Evolutionary conservation across 2,329 filamentous ascomycete genomes (phyloP).

Genomic region (Phoma sp.): DNA sequence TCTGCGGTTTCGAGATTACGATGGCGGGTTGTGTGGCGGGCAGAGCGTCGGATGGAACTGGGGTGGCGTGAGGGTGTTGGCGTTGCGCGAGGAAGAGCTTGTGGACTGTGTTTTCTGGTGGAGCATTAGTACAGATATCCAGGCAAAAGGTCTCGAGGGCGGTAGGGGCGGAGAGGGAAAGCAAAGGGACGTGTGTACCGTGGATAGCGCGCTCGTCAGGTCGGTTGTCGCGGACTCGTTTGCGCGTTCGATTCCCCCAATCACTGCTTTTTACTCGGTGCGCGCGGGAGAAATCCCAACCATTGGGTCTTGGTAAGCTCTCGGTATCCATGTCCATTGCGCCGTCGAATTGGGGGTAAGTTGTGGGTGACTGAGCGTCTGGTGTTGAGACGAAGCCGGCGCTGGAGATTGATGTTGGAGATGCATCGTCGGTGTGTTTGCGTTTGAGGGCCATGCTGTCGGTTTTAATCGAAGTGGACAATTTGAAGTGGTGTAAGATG

Average conservation of each 20-base stretch:
- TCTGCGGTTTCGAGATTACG: constrained; percentile 40
- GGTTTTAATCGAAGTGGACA: neutral
- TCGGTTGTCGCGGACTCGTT: constrained; percentile 64
- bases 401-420: constrained; percentile 53
- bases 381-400: constrained; percentile 41
- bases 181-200: constrained; percentile 46
- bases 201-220: constrained; percentile 63
- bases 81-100: constrained; percentile 55
- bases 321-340: constrained; percentile 37
- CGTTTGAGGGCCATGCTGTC: constrained; percentile 63
- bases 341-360: constrained; percentile 25
- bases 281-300: constrained; percentile 36
- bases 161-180: no score
- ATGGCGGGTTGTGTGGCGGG: constrained; percentile 18
- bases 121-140: neutral
- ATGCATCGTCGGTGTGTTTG: constrained; percentile 60
- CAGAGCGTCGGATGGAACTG: constrained; percentile 33
- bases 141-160: no score
- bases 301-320: constrained; percentile 11
- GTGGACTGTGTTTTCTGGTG: constrained; percentile 53
- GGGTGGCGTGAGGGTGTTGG: constrained; percentile 36
- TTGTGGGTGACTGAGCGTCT: constrained; percentile 38
- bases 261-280: constrained; percentile 45
- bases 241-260: constrained; percentile 64
- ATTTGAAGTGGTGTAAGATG: neutral